Evolutionary conservation across 2,329 filamentous ascomycete genomes (phyloP).

Genomic region (Calonectria henricotiae): DNA sequence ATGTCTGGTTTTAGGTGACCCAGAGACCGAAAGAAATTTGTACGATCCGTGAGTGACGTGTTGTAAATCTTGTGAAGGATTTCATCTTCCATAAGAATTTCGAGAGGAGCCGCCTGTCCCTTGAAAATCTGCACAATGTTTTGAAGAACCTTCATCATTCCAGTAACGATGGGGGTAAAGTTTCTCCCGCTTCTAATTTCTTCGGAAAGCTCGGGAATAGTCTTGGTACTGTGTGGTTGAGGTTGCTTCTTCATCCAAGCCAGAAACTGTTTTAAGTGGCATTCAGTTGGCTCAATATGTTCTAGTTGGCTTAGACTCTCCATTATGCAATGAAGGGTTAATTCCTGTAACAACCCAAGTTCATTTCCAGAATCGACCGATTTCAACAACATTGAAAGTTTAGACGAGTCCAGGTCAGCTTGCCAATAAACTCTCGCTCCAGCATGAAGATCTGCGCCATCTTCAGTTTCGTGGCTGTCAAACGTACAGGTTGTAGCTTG

Average conservation of each 20-base stretch:
- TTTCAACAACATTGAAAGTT: slow-evolving; percentile 24
- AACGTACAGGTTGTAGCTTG: slow-evolving; percentile 30
- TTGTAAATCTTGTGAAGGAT: background rate
- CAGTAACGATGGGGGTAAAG: background rate
- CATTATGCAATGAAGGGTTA: slow-evolving; percentile 27
- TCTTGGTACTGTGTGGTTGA: background rate
- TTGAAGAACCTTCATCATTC: slow-evolving; percentile 25
- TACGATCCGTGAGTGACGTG: slow-evolving; percentile 15
- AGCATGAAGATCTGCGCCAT: slow-evolving; percentile 29
- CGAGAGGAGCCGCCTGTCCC: slow-evolving; percentile 30
- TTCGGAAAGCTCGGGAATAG: background rate
- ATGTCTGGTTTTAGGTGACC: slow-evolving; percentile 43
- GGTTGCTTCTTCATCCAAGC: slow-evolving; percentile 36
- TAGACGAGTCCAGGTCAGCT: slow-evolving; percentile 30
- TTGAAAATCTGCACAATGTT: slow-evolving; percentile 35
- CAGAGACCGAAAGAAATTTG: slow-evolving; percentile 27
- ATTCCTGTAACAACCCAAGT: slow-evolving; percentile 23
- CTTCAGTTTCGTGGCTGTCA: slow-evolving; percentile 16
- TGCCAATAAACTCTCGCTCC: slow-evolving; percentile 35
- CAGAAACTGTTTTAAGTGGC: slow-evolving; percentile 29
- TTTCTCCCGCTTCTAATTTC: background rate
- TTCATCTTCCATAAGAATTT: slow-evolving; percentile 34
- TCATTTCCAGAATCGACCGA: slow-evolving; percentile 27
- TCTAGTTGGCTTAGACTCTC: slow-evolving; percentile 25
- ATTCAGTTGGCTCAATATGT: slow-evolving; percentile 9